Base-by-base conservation (phyloP, 768 basidiomycete species). In the Boletus sensibilis region DNA sequence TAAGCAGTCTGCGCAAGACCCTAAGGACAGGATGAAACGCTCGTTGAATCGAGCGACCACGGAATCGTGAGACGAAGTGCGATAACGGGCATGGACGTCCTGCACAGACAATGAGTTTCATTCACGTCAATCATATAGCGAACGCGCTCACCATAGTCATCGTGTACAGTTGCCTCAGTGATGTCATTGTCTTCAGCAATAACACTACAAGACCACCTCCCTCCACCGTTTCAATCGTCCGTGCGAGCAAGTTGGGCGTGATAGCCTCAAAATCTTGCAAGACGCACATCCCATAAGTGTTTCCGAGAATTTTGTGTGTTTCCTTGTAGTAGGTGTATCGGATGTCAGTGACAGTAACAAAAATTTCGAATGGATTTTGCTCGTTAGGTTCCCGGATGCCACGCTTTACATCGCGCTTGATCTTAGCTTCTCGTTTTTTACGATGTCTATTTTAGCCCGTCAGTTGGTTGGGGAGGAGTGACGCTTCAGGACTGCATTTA, bases 301-400 rank as follows among this genome's bases (percentile, higher is more conserved):
- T 91, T 63, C 96, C 97, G 35, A 99, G 84, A 60, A 98, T 93
- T 74, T 96, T 97, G 47, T 95, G 86, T 1, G 94, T 94, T 65
- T 98, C 96, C 70, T 97, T 97, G 78, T 98, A 98, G 77, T 98
- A 94, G 86, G 92, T 94, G 78, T 99, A 99, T 53, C 96, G 87
- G 56, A 99, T 98, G 71, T 99, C 96, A 4, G 96, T 98, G n/a
- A 98, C 95, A 0, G 92, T 91, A 13, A 98, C 87, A 69, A 99
- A 99, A 41, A 98, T 92, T 75, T 99, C 97, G 71, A 99, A 98
- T 1, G 97, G 96, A 71, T 92, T 86, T 70, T 97, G 92, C 56
- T 99, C 94, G 68, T 97, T 95, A 2, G 89, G 85, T 66, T 99
- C 96, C 25, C 97, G 82, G 34, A 94, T 84, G 6, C 96, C 96